phyloP scores from a whole-genome alignment of 2,329 filamentous ascomycete species.

The Claviceps purpurea region DNA sequence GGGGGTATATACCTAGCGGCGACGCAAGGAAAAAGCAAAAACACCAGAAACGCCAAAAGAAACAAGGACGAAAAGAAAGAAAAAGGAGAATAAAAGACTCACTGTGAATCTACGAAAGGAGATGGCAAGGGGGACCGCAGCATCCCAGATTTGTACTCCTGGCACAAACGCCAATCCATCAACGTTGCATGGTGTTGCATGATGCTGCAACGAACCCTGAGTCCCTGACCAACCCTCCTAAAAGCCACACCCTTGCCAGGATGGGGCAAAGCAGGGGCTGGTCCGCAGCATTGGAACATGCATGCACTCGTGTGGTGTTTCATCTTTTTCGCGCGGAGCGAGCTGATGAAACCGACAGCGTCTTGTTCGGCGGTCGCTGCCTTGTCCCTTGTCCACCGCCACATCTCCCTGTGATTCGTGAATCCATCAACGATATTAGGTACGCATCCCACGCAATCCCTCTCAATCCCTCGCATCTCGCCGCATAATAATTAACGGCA shows the following conservation, averaged over 20 bases:
- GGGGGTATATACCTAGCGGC: too few species aligned
- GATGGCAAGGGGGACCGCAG: too few species aligned
- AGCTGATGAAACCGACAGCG: constrained; percentile 3
- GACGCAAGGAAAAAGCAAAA: too few species aligned
- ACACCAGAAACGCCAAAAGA: background rate
- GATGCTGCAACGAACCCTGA: background rate
- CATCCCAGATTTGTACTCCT: background rate
- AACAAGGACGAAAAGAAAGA: background rate
- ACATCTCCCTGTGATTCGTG: background rate
- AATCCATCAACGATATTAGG: background rate
- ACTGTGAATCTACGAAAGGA: too few species aligned
- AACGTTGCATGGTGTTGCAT: background rate
- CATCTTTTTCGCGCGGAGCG: background rate
- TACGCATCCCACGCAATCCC: background rate
- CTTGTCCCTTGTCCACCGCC: background rate
- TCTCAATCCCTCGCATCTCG: background rate
- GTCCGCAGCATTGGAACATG: background rate
- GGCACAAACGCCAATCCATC: background rate
- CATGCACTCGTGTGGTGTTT: constrained; percentile 1
- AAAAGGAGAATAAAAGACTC: background rate
- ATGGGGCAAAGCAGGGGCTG: too few species aligned
- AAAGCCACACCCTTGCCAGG: too few species aligned
- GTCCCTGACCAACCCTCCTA: too few species aligned
- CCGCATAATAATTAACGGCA: background rate
- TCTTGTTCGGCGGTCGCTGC: background rate